These are phyloP conservation scores for Microdochium trichocladiopsis DNA, from an alignment of 2,329 filamentous ascomycete genomes.

Conservation along the genomic window DNA sequence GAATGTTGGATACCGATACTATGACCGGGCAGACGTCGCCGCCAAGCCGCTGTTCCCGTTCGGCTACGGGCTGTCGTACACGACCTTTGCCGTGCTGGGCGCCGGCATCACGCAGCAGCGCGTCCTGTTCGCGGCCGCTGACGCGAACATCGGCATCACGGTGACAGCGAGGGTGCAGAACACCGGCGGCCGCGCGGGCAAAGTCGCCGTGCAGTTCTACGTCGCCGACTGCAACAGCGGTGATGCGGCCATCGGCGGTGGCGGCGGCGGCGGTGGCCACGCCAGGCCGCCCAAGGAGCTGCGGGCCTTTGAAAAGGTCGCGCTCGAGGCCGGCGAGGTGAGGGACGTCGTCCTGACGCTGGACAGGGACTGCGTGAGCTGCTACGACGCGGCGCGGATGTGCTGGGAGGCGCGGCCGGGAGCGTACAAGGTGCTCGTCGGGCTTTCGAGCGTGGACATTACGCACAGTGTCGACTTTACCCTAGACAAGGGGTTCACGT, in stretches of 20 bases:
- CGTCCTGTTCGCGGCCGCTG: background rate
- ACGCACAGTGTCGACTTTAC: background rate
- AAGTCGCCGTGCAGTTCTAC: constrained; percentile 61
- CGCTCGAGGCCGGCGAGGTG: constrained; percentile 48
- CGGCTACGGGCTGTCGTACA: too few relatives aligned
- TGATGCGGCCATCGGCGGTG: constrained; percentile 29
- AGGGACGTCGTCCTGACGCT: constrained; percentile 37
- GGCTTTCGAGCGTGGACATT: background rate
- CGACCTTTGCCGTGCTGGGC: constrained; percentile 58
- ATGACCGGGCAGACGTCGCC: constrained; percentile 54
- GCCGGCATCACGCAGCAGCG: constrained; percentile 31
- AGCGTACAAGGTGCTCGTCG: background rate
- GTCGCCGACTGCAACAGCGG: constrained; percentile 48
- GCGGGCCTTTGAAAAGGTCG: constrained; percentile 61
- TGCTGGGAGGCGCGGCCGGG: too few relatives aligned
- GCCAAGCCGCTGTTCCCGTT: constrained; percentile 59
- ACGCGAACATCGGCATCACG: background rate
- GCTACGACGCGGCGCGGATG: constrained; percentile 52
- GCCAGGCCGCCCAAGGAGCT: constrained; percentile 61
- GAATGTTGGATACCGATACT: constrained; percentile 68
- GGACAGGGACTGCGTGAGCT: constrained; percentile 47
- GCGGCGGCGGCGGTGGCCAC: background rate
- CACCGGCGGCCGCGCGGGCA: constrained; percentile 46
- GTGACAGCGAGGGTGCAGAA: constrained; percentile 42
- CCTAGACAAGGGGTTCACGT: background rate